Evolutionary conservation across 495 filamentous ascomycete genomes (phyloP).

Genomic region (Lasiosphaeria ovina): DNA sequence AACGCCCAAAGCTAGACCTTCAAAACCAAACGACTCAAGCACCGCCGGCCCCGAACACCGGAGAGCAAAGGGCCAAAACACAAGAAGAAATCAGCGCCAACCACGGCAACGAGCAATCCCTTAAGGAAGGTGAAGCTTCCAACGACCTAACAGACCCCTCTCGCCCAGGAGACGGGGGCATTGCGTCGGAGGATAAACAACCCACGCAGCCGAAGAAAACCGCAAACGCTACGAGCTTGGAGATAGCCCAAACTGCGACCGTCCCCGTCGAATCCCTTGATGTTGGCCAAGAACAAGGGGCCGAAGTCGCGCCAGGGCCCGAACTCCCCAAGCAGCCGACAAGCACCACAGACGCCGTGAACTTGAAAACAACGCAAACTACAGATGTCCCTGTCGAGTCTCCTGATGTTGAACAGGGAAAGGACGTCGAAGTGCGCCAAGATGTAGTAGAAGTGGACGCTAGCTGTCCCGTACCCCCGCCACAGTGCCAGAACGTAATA

Average conservation of each 20-base stretch:
- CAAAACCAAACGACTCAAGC: background rate
- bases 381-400: background rate
- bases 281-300: background rate
- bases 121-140: too few relatives aligned
- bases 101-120: too few relatives aligned
- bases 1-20: background rate
- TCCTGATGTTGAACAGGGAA: background rate
- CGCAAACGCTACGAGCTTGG: too few relatives aligned
- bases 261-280: background rate
- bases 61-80: too few relatives aligned
- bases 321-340: background rate
- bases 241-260: too few relatives aligned
- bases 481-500: background rate
- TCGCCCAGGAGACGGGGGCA: too few relatives aligned
- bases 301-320: background rate
- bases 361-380: background rate
- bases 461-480: background rate
- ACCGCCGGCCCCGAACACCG: background rate
- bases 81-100: too few relatives aligned
- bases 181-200: too few relatives aligned
- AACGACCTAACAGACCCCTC: too few relatives aligned
- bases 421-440: background rate
- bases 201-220: too few relatives aligned
- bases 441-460: background rate
- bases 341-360: background rate